phyloP scores from a whole-genome alignment of 2,329 filamentous ascomycete species.

The Proliferodiscus dingleyae region DNA sequence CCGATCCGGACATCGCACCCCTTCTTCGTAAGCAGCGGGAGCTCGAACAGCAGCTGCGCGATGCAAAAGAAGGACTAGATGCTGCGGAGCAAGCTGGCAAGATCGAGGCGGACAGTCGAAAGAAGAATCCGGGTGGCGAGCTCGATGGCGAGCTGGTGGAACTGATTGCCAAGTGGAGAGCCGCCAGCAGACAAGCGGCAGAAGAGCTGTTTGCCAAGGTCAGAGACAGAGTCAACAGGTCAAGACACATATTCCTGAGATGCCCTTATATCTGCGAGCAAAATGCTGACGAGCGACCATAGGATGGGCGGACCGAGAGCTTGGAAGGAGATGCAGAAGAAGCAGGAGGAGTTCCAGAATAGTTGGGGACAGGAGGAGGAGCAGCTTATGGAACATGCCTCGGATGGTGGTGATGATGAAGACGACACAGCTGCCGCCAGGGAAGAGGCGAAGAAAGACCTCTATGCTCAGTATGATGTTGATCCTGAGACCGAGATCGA shows the following conservation, averaged over 20 bases:
- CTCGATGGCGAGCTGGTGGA: slow-evolving; percentile 50
- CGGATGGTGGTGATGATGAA: slow-evolving; percentile 30
- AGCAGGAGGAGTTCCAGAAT: slow-evolving; percentile 37
- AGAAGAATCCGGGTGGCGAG: slow-evolving; percentile 42
- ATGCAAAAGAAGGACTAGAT: slow-evolving; percentile 40
- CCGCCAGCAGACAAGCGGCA: slow-evolving; percentile 55
- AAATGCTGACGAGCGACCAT: background rate
- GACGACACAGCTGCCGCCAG: slow-evolving; percentile 35
- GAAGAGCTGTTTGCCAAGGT: slow-evolving; percentile 62
- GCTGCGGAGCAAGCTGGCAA: slow-evolving; percentile 46
- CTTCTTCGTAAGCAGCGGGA: slow-evolving; percentile 32
- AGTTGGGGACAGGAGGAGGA: slow-evolving; percentile 36
- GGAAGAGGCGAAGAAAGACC: slow-evolving; percentile 31
- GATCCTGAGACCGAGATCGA: slow-evolving; percentile 33
- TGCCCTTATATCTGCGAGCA: slow-evolving; percentile 2
- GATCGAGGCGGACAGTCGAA: slow-evolving; percentile 37
- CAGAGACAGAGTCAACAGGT: slow-evolving; percentile 52
- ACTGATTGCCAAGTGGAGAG: slow-evolving; percentile 57
- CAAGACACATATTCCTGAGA: background rate
- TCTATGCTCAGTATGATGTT: slow-evolving; percentile 30
- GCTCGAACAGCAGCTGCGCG: slow-evolving; percentile 27
- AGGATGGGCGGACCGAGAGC: slow-evolving; percentile 56
- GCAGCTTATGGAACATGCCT: slow-evolving; percentile 27
- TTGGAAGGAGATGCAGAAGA: slow-evolving; percentile 48
- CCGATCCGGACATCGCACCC: slow-evolving; percentile 29